phyloP scores from a whole-genome alignment of 257 asterid genomes.

The Gardenia jasminoides region DNA sequence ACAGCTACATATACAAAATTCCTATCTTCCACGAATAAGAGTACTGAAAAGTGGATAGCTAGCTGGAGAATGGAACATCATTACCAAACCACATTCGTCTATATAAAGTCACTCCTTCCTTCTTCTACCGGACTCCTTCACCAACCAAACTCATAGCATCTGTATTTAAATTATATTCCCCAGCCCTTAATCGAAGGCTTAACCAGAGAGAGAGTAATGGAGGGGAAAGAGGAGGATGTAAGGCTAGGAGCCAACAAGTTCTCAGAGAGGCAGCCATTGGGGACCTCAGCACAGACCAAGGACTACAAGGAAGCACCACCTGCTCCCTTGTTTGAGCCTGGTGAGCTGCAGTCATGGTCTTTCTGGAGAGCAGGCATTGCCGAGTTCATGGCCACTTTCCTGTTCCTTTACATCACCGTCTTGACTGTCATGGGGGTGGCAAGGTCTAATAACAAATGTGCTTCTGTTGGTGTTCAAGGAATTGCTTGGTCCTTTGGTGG shows the following conservation, averaged over 20 bases:
- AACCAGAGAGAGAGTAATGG: constrained; percentile 39
- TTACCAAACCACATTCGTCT: constrained; percentile 17
- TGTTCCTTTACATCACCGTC: constrained; percentile 68
- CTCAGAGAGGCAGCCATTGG: constrained; percentile 67
- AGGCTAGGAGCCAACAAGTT: constrained; percentile 67
- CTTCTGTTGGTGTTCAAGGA: constrained; percentile 73
- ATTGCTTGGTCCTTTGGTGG: constrained; percentile 93
- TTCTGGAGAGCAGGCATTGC: constrained; percentile 88
- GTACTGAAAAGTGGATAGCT: not conserved
- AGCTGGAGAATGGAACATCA: not conserved
- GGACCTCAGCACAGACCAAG: constrained; percentile 76
- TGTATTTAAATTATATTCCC: not conserved
- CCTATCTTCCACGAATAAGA: not conserved
- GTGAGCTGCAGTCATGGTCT: constrained; percentile 72
- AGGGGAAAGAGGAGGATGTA: constrained; percentile 79
- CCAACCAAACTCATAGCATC: not conserved
- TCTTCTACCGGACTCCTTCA: not conserved
- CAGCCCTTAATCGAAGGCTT: not conserved
- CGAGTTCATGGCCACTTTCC: constrained; percentile 70
- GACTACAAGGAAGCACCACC: constrained; percentile 82
- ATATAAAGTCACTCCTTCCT: constrained; percentile 8
- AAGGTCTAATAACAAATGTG: constrained; percentile 51
- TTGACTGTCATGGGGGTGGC: constrained; percentile 70
- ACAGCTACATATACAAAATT: too few relatives aligned
- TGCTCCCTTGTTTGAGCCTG: constrained; percentile 72